These are phyloP conservation scores for Gossypium sturtianum DNA, from an alignment of 345 rosid species.

Conservation along the genomic window DNA sequence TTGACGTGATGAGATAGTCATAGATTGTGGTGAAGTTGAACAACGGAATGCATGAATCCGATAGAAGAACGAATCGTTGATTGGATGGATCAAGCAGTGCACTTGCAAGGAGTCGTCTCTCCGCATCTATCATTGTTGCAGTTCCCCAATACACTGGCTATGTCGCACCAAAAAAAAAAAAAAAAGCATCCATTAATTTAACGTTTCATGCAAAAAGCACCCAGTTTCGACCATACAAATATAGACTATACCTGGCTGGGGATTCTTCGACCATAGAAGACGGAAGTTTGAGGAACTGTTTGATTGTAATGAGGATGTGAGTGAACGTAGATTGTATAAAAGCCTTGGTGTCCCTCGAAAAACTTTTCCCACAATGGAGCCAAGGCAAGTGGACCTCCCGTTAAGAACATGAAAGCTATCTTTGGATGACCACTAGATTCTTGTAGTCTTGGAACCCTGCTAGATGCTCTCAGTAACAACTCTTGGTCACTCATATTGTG, in stretches of 20 bases:
- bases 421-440: slow-evolving; percentile 27
- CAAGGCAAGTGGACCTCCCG: slow-evolving; percentile 49
- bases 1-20: slow-evolving; percentile 42
- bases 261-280: slow-evolving; percentile 56
- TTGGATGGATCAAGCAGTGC: slow-evolving; percentile 57
- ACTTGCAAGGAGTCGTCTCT: slow-evolving; percentile 58
- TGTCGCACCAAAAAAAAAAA: slow-evolving; percentile 4
- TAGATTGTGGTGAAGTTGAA: slow-evolving; percentile 48
- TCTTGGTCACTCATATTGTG: slow-evolving; percentile 65
- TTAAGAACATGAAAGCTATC: slow-evolving; percentile 78
- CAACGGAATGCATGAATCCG: slow-evolving; percentile 69
- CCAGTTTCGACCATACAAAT: neutral
- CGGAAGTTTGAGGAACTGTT: slow-evolving; percentile 31
- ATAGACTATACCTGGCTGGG: slow-evolving; percentile 60
- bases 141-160: slow-evolving; percentile 67
- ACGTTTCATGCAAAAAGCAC: neutral
- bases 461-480: slow-evolving; percentile 41
- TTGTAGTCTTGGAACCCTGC: slow-evolving; percentile 11
- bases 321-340: slow-evolving; percentile 67
- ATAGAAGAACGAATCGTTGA: slow-evolving; percentile 62
- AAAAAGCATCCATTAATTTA: neutral
- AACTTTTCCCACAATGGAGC: slow-evolving; percentile 76
- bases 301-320: slow-evolving; percentile 53
- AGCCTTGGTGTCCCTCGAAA: slow-evolving; percentile 54
- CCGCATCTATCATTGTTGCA: slow-evolving; percentile 60